Conservation (phyloP, 441 rosid genomes). For the Bocquillonia castaneifolia region DNA sequence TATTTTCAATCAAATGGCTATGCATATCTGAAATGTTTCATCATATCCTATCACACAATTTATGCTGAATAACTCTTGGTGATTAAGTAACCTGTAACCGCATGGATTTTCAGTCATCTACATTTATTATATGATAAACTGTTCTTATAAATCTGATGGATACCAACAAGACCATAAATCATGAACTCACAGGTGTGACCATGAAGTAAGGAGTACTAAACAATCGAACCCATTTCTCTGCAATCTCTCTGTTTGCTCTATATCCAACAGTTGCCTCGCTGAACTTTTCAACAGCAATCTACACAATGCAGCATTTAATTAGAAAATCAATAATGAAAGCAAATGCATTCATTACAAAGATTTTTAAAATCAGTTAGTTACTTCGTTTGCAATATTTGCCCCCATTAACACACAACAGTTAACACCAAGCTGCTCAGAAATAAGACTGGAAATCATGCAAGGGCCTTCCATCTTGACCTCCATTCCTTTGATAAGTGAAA, state of each 20-base stretch:
- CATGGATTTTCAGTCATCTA: not conserved
- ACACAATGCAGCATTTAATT: constrained; percentile 19
- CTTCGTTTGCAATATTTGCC: constrained; percentile 97
- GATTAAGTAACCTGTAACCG: not conserved
- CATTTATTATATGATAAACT: not conserved
- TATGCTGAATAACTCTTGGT: not conserved
- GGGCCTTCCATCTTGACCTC: constrained; percentile 95
- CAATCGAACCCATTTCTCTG: constrained; percentile 82
- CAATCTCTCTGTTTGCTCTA: constrained; percentile 53
- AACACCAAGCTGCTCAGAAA: constrained; percentile 63
- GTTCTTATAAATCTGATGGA: not conserved
- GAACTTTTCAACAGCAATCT: constrained; percentile 89
- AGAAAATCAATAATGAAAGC: constrained; percentile 19
- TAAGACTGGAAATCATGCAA: constrained; percentile 83
- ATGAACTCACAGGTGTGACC: constrained; percentile 72
- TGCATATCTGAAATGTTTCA: not conserved
- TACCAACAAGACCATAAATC: not conserved
- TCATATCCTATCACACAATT: not conserved
- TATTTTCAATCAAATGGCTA: not conserved
- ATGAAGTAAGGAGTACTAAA: constrained; percentile 79
- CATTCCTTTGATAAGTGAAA: constrained; percentile 95
- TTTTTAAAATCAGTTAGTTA: constrained; percentile 19
- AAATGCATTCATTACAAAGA: not conserved
- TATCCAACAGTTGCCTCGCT: constrained; percentile 97
- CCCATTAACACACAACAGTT: constrained; percentile 94